These are phyloP conservation scores for Chlamydomonas reinhardtii DNA, from an alignment of 163 green algal genomes.

Conservation along the genomic window DNA sequence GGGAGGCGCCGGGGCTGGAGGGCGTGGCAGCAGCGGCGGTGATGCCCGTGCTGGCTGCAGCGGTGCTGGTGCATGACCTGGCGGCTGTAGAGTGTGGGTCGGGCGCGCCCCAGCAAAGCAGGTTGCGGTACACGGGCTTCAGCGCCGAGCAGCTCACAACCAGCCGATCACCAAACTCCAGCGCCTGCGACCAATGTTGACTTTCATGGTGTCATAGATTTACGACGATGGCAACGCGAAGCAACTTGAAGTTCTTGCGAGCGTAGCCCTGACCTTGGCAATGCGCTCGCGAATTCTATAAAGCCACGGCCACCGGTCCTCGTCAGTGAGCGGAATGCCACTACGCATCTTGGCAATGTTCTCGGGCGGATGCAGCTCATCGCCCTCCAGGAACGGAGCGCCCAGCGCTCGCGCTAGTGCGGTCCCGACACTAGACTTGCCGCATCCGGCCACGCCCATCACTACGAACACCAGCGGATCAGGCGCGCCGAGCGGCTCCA, in stretches of 20 bases:
- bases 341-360: constrained; percentile 32
- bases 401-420: neutral
- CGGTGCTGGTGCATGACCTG: neutral
- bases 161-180: neutral
- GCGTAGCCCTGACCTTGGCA: neutral
- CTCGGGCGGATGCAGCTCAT: neutral
- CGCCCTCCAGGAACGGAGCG: constrained; percentile 26
- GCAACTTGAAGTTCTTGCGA: too few species aligned
- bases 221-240: too few species aligned
- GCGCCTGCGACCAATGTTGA: neutral
- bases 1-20: neutral
- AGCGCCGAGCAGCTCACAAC: constrained; percentile 46
- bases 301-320: constrained; percentile 28
- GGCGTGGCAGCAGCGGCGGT: neutral
- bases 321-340: constrained; percentile 11
- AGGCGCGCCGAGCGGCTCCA: neutral
- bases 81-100: neutral
- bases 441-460: constrained; percentile 22
- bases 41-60: neutral
- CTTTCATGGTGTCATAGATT: too few species aligned
- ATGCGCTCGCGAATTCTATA: neutral
- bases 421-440: constrained; percentile 17
- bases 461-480: constrained; percentile 6
- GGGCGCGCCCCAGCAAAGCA: neutral
- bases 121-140: neutral